These are phyloP conservation scores for Aspergillaceae sp. DNA, from an alignment of 2,329 filamentous ascomycete species.

Conservation along the genomic window DNA sequence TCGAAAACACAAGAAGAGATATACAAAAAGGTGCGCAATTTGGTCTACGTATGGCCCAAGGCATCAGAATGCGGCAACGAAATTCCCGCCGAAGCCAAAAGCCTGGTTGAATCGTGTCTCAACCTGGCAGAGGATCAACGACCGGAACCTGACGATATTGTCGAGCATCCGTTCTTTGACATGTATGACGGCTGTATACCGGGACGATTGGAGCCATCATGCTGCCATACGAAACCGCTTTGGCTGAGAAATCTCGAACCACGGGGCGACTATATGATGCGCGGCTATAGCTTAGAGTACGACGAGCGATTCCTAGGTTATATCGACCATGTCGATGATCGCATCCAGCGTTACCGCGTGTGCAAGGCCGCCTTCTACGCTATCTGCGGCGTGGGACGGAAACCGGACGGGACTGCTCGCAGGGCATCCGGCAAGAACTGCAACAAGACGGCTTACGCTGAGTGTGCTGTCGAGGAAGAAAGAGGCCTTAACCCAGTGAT, in stretches of 20 bases:
- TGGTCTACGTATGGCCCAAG: slow-evolving; percentile 44
- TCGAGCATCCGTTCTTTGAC: slow-evolving; percentile 43
- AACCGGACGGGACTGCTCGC: slow-evolving; percentile 33
- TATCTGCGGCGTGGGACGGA: slow-evolving; percentile 38
- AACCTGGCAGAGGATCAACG: slow-evolving; percentile 41
- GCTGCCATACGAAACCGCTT: slow-evolving; percentile 30
- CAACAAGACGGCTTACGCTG: slow-evolving; percentile 38
- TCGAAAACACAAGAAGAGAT: slow-evolving; percentile 53
- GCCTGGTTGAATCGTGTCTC: slow-evolving; percentile 39
- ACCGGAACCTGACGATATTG: slow-evolving; percentile 42
- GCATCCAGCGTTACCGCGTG: slow-evolving; percentile 29
- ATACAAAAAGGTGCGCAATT: slow-evolving; percentile 40
- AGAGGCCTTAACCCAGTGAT: slow-evolving; percentile 38
- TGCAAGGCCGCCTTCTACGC: slow-evolving; percentile 37
- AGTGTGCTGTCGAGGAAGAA: slow-evolving; percentile 39
- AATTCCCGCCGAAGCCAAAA: slow-evolving; percentile 43
- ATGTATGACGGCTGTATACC: slow-evolving; percentile 43
- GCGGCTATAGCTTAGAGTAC: slow-evolving; percentile 37
- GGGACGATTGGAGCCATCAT: slow-evolving; percentile 32
- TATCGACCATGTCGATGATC: slow-evolving; percentile 28
- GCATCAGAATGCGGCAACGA: slow-evolving; percentile 36
- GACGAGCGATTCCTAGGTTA: slow-evolving; percentile 30
- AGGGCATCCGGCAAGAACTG: slow-evolving; percentile 38
- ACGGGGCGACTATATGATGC: slow-evolving; percentile 37
- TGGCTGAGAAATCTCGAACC: slow-evolving; percentile 40